Base-by-base conservation (phyloP, 192 early-diverging fungal genomes). In the Mortierella hygrophila region DNA sequence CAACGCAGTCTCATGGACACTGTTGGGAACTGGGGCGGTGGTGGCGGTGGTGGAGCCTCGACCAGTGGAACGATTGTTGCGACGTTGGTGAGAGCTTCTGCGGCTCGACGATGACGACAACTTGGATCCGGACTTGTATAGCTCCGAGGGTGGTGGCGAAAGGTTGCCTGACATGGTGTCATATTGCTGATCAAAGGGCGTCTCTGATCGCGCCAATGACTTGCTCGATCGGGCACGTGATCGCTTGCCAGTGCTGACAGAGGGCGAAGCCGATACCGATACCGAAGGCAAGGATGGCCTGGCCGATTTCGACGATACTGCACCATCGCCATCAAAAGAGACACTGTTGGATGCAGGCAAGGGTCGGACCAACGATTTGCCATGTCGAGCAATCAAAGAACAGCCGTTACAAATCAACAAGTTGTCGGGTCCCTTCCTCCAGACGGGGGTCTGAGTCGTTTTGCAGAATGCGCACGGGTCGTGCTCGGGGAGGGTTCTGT, bases 401-500 rank as follows among this genome's bases (percentile, higher is more conserved):
- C 83, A 85, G 1, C 63, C 49, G 46, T 73, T 52, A 44, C 83
- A 85, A 11, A 85, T 55, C 8, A 32, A 15, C 46, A 72, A 63
- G 32, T 57, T 54, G 4, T 77, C 44, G 1, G 55, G 20, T 7
- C 60, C 65, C 13, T 78, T 86, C 20, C 47, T 72, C 84, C 84
- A 86, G 20, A 78, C 52, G 1, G 84, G 65, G 6, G 78, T 75
- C 29, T 70, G 54, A 26, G 68, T 74, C 5, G 76, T 63, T 16
- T 72, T 68, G 40, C 84, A 86, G 8, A 47, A 21, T 1, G 37
- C 18, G 72, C 84, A 86, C 0, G 84, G 84, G 0, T 47, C 37
- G 23, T 86, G 84, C 16, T 77, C 84, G 0, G 79, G 68, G 1
- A 74, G 44, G 11, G 71, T 70, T 0, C 87, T 77, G 38, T 83